A percentile compares a stretch with the other conserved stretches of the same genome.
Evolutionary conservation across 345 rosid genomes (phyloP).

Genomic region (Zanthoxylum bungeanum): DNA sequence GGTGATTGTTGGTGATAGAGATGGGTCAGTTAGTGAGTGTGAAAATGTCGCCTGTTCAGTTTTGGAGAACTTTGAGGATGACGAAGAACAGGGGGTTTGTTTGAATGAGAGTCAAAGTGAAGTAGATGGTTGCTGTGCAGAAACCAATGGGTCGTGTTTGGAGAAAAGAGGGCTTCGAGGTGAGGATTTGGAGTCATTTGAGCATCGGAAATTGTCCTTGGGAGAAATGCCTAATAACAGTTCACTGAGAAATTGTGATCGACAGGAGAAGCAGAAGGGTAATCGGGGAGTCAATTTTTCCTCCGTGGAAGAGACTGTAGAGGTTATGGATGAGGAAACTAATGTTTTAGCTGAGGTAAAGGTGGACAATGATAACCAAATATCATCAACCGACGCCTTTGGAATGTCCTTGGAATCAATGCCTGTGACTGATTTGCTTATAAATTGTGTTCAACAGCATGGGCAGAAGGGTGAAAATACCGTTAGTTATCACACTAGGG

Average conservation of each 20-base stretch:
- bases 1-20: conserved; percentile 7
- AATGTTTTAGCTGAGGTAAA: conserved; percentile 2
- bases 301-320: background rate
- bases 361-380: background rate
- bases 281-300: background rate
- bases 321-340: conserved; percentile 11
- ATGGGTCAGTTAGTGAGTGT: conserved; percentile 2
- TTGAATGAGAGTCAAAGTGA: conserved; percentile 6
- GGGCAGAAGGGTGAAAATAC: conserved; percentile 21
- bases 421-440: background rate
- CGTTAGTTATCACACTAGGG: conserved; percentile 13
- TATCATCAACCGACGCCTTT: background rate
- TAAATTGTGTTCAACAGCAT: conserved; percentile 9
- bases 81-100: conserved; percentile 9
- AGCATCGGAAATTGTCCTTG: conserved; percentile 15
- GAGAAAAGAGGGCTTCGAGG: conserved; percentile 18
- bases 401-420: background rate
- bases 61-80: conserved; percentile 5
- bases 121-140: conserved; percentile 10
- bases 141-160: conserved; percentile 8
- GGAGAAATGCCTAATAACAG: conserved; percentile 10
- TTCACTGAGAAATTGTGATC: background rate
- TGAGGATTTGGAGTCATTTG: conserved; percentile 12
- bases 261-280: conserved; percentile 7
- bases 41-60: background rate